phyloP scores from a whole-genome alignment of 768 basidiomycete species.

The Tricholoma furcatifolium region DNA sequence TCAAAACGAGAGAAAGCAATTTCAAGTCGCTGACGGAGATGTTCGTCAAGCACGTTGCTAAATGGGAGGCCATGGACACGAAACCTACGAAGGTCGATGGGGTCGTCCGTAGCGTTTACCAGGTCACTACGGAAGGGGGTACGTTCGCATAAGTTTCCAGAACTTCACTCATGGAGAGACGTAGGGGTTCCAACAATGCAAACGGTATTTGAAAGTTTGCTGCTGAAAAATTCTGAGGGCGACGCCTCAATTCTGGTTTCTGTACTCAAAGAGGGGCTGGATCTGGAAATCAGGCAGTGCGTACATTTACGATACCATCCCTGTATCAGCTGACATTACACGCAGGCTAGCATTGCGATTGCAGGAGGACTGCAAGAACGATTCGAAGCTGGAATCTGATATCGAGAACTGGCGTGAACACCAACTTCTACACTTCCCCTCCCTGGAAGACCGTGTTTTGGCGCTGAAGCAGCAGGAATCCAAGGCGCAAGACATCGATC shows the following conservation, averaged over 20 bases:
- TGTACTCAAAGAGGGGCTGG: too few relatives aligned
- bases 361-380: not conserved
- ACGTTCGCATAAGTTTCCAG: too few relatives aligned
- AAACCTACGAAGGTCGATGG: constrained; percentile 1
- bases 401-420: not conserved
- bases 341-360: not conserved
- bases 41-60: not conserved
- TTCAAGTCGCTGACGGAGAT: not conserved
- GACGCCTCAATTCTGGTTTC: too few relatives aligned
- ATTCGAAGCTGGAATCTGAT: not conserved
- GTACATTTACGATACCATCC: not conserved
- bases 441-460: not conserved
- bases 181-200: too few relatives aligned
- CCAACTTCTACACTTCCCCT: not conserved
- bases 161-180: too few relatives aligned
- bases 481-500: not conserved
- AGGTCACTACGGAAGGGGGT: not conserved
- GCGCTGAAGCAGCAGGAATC: not conserved
- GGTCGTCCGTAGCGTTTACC: not conserved
- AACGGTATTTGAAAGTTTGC: too few relatives aligned
- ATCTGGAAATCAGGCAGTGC: too few relatives aligned
- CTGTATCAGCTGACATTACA: too few relatives aligned
- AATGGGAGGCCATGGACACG: constrained; percentile 7
- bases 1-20: not conserved
- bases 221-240: too few relatives aligned